Base-by-base conservation (phyloP, 2,329 filamentous ascomycete genomes). In the Penicillium fuscoglaucum region DNA sequence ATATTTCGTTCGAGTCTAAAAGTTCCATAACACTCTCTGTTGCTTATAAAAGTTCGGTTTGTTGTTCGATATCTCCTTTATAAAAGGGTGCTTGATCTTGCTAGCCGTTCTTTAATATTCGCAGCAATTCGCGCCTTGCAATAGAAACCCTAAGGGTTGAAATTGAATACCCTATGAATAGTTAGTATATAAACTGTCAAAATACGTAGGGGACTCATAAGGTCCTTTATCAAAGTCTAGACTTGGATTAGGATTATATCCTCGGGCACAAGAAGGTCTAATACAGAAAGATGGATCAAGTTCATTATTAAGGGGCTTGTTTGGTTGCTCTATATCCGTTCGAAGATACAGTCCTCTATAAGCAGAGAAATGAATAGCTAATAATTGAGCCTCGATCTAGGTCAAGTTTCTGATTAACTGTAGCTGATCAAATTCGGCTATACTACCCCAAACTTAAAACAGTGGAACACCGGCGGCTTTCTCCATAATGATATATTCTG, bases 401-500 rank as follows among this genome's bases (percentile, higher is more conserved):
- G 65, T 66, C 40, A 70, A 47, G 28, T 61, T 55, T 44, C 61
- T 66, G 15, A 70, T 70, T 8, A 72, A 57, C 19, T 66, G 39
- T 10, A 67, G 31, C 28, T 61, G 57, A 29, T 70, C 61, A 19
- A 56, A 68, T 48, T 63, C 65, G 50, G 56, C 61, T 69, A 76
- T 75, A 28, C 48, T 61, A 21, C 61, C 67, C 72, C 70, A 73
- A 55, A 37, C 64, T 55, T 71, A 46, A 41, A 67, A 61, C 15
- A 77, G 62, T 24, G 62, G 54, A 58, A 74, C 62, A 2, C 76
- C 75, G 3, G 52, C 50, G 6, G 71, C 68, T 57, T 75, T 72
- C 64, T 76, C 70, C 69, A 78, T 76, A 58, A 78, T 72, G 26
- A 78, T 77, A 55, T 76, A 76, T 58, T 77, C 74, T 5, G 66